Conservation (phyloP, 1,284 basidiomycete genomes). For the Moesziomyces sp. region DNA sequence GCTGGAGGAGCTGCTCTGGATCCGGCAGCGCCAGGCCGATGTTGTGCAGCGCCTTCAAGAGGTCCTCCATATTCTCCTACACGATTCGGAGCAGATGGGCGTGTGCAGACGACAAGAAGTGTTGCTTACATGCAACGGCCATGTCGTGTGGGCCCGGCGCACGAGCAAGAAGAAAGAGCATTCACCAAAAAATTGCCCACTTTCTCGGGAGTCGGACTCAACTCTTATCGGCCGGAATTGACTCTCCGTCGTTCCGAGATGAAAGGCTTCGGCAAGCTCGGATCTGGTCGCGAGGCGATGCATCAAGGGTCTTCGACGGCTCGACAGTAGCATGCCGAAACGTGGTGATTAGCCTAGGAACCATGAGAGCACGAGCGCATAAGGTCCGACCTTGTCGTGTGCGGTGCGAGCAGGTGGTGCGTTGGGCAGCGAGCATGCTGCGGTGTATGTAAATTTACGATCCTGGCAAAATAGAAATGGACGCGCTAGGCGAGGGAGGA, state of each 20-base stretch:
- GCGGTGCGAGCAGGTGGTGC: no score
- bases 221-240: background rate
- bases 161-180: conserved; percentile 19
- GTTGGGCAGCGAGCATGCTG: no score
- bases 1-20: conserved; percentile 59
- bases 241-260: background rate
- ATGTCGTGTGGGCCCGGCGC: conserved; percentile 9
- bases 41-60: conserved; percentile 59
- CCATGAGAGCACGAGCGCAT: conserved; percentile 2
- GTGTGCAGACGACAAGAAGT: background rate
- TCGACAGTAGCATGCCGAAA: background rate
- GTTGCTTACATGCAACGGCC: background rate
- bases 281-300: background rate
- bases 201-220: conserved; percentile 28
- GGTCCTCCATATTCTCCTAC: conserved; percentile 55
- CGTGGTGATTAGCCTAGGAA: conserved; percentile 42
- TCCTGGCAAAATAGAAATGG: background rate
- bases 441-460: no score
- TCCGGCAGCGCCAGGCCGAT: conserved; percentile 57
- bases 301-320: background rate
- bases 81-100: no score
- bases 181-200: conserved; percentile 13
- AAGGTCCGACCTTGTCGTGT: background rate
- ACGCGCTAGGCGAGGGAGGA: background rate
- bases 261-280: background rate